Percentiles rank a stretch among this genome's conserved stretches.
These are phyloP conservation scores for Skeletonema potamos DNA, from an alignment of 108 stramenopile genomes.

Conservation along the genomic window DNA sequence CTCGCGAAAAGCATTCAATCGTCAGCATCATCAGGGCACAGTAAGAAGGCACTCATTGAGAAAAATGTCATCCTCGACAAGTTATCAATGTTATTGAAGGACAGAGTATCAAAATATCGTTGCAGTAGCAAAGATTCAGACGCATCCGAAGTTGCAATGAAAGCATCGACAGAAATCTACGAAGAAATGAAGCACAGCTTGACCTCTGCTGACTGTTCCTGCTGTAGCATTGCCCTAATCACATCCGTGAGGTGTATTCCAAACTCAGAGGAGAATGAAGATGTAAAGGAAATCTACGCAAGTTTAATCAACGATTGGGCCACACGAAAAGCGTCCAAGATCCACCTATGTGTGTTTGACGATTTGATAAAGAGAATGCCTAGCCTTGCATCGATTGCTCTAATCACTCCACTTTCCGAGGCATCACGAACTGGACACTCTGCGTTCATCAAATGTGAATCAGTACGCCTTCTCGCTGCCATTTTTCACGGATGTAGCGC, in stretches of 20 bases:
- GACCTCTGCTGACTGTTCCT: conserved; percentile 51
- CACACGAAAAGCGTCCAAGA: conserved; percentile 59
- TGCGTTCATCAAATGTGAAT: conserved; percentile 68
- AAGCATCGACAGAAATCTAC: conserved; percentile 32
- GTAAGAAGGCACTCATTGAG: conserved; percentile 40
- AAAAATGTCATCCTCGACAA: conserved; percentile 61
- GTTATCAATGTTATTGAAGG: conserved; percentile 57
- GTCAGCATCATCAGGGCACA: conserved; percentile 16
- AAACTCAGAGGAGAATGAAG: conserved; percentile 25
- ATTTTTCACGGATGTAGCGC: conserved; percentile 9
- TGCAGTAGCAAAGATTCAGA: conserved; percentile 34
- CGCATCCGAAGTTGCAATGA: conserved; percentile 25
- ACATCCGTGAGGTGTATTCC: conserved; percentile 52
- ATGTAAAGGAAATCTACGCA: conserved; percentile 39
- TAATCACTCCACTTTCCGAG: conserved; percentile 40
- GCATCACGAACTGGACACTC: conserved; percentile 57
- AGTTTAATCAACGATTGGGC: conserved; percentile 66
- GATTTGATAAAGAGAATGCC: conserved; percentile 57
- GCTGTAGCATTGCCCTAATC: conserved; percentile 61
- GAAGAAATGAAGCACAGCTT: conserved; percentile 47
- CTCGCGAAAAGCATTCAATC: conserved; percentile 44
- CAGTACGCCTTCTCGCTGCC: conserved; percentile 53
- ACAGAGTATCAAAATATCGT: conserved; percentile 66
- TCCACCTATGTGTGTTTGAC: conserved; percentile 65
- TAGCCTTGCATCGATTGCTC: conserved; percentile 39